Base-by-base conservation (phyloP, 441 rosid species). In the Mallotus japonicus region DNA sequence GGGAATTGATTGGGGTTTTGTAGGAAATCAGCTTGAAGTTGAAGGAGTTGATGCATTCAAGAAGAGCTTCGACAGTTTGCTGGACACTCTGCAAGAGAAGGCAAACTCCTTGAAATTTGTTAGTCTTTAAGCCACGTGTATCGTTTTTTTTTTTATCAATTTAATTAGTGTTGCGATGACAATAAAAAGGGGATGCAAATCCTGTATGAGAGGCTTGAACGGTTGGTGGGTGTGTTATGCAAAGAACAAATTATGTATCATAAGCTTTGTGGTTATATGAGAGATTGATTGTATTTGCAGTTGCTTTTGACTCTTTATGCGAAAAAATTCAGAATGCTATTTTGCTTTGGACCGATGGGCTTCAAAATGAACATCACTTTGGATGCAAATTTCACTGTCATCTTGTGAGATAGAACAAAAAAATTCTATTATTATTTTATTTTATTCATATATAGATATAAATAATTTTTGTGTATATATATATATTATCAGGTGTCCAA, bases 21-120 rank as follows among this genome's bases (percentile, higher is more conserved):
- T 95, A 13, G 99, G 98, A 16, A 75, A 73, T 62, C 97, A 93
- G 74, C 93, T 95, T 5, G 99, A 95, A 79, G 72, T 83, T 1
- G 99, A 95, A 88, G 99, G 97, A 44, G 97, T 95, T 0, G 94
- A 89, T 61, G 61, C 97, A 1, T 95, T 95, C 91, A 90, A 90
- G 87, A 93, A 91, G 86, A 85, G 99, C 83, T 95, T 95, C 57
- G 96, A 93, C 78, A 90, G 93, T 76, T 91, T 95, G 70, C 92
- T 95, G 6, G 97, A 88, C 76, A 90, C 98, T 73, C 86, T 95
- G 65, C 92, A 90, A 81, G 97, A 95, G 81, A 95, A 95, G 84
- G 99, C 97, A 75, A 93, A 89, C 85, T 89, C 97, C 55, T 89
- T 93, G 62, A 92, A 89, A 71, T 77, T 91, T 60, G 82, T 84